Base-by-base conservation (phyloP, 768 basidiomycete species). In the Clitopilus passeckerianus region DNA sequence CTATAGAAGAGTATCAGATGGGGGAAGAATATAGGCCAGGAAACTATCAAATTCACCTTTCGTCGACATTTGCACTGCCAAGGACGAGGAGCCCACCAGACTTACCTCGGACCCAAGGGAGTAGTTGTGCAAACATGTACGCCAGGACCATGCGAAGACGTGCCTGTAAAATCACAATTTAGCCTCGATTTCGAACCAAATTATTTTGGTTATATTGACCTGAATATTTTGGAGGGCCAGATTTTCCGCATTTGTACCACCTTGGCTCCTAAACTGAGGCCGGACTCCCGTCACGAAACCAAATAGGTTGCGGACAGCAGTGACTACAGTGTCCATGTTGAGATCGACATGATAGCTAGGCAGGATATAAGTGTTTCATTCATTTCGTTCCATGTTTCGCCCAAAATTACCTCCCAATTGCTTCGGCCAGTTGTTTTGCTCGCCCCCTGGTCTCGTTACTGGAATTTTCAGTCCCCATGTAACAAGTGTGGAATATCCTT, bases 401-500 rank as follows among this genome's bases (percentile, higher is more conserved):
- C 27, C 27, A 30, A 30, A 50, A 9, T 50, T n/a, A 93, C 95
- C 91, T 90, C 67, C 96, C 96, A 57, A 99, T 95, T 0, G 93
- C 90, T 37, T 86, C 81, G 6, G 91, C 85, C 3, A 99, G 82
- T 46, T 90, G 86, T 70, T 92, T 95, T 0, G 97, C 97, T 34
- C 97, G 80, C 61, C 80, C 75, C 10, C 93, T 78, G 6, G 97
- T 98, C 66, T 97, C 97, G 0, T 71, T 71, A 60, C 89, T 93
- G 6, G 96, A 98, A 70, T 98, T 95, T 71, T 95, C 92, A 0
- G 97, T 99, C 5, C 96, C 96, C 97, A 99, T 98, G 73, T 96
- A 99, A 72, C 94, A 97, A 0, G 95, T 96, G 71, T 98, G 95
- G 77, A 99, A 96, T 57, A 98, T 87, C 23, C 93, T 81, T 57